These are phyloP conservation scores for Croton setiger DNA, from an alignment of 441 rosid species.

Conservation along the genomic window DNA sequence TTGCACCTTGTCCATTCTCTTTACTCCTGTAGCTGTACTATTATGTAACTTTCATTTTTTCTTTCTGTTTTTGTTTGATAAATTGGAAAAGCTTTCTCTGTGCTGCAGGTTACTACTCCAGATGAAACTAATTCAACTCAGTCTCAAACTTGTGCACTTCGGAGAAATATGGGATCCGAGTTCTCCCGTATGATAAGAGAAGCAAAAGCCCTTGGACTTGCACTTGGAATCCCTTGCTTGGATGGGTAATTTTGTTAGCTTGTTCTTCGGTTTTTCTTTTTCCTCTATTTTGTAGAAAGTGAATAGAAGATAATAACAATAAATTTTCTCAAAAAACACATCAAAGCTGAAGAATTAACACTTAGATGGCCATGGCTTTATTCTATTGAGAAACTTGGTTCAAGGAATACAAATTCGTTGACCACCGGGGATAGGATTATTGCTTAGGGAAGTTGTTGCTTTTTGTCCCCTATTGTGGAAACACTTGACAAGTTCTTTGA, in stretches of 20 bases:
- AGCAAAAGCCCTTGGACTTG: conserved; percentile 66
- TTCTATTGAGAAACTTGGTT: neutral
- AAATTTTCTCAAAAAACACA: neutral
- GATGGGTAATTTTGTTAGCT: conserved; percentile 59
- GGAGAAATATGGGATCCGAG: conserved; percentile 85
- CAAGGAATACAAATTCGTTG: neutral
- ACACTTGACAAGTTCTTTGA: conserved; percentile 4
- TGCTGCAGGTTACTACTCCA: conserved; percentile 41
- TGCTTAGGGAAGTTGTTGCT: neutral
- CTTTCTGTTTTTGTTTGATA: conserved; percentile 1
- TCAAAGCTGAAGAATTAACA: neutral
- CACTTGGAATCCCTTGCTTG: conserved; percentile 84
- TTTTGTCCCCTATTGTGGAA: neutral
- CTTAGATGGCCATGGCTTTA: neutral
- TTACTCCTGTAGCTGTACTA: neutral
- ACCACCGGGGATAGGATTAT: neutral
- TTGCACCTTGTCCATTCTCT: neutral
- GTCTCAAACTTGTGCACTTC: conserved; percentile 51
- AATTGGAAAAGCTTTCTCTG: conserved; percentile 11
- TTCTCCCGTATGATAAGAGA: conserved; percentile 86
- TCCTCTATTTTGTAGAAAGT: neutral
- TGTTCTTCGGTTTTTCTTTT: neutral
- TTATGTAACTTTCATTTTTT: neutral
- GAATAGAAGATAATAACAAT: neutral
- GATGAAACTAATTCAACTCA: conserved; percentile 41